Base-by-base conservation (phyloP, 1,284 basidiomycete genomes). In the Anthracocystis walkeri region DNA sequence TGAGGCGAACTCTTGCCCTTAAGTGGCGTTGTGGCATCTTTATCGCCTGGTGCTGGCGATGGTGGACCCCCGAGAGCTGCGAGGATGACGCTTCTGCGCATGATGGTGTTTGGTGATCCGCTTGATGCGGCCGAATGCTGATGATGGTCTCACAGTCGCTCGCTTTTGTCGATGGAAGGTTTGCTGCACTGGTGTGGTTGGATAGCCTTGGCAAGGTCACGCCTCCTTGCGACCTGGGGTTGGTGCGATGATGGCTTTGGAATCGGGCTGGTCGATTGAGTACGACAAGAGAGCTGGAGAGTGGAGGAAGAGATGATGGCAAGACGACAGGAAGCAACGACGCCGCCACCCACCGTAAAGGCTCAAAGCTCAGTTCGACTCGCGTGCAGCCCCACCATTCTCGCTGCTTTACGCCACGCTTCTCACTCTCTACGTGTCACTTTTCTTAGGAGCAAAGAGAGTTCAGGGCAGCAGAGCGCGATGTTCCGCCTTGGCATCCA, bases 1-100 rank as follows among this genome's bases (percentile, higher is more conserved):
- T 51, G 58, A 4, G 57, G 56, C 4, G 62, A 65, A 25, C 62
- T 41, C 38, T 63, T 74, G 21, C 40, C 56, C 38, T 62, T 65
- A 42, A 66, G 41, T 0, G 60, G 55, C 5, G 64, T 60, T 5
- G 42, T 18, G 2, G 49, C 51, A 42, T 57, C 59, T 44, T 63
- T 67, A 10, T 63, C 62, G 27, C 48, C 50, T 7, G 59, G 52
- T 3, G 20, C 48, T 25, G 65, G 58, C 23, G 65, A 61, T 16
- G 65, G 62, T 45, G 71, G 58, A 44, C 56, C 60, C 18, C 72
- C 72, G 20, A 75, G 55, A 10, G 72, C 72, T 16, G 72, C 72
- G 2, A 69, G 66, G 16, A 75, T 70, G 42, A 75, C 66, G 41
- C 72, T 75, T 20, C 72, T 44, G 25, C 66, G 72, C 72, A 75